phyloP scores from a whole-genome alignment of 495 filamentous ascomycete genomes.

The Amniculicola lignicola region DNA sequence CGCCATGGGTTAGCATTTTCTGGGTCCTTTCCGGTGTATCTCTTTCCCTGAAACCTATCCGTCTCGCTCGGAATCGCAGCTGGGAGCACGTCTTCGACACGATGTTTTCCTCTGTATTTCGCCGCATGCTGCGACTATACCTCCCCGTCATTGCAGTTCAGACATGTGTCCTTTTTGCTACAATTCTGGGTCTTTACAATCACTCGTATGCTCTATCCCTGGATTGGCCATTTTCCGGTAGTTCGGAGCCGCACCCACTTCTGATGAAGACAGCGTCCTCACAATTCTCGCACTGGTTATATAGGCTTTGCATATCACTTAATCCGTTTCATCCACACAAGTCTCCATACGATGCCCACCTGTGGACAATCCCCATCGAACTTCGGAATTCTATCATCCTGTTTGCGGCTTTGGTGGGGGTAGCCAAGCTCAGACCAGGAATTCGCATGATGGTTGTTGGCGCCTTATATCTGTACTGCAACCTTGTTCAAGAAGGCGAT shows the following conservation, averaged over 20 bases:
- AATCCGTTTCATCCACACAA: conserved; percentile 18
- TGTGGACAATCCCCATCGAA: conserved; percentile 54
- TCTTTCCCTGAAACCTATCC: conserved; percentile 62
- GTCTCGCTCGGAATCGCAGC: conserved; percentile 54
- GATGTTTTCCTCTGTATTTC: conserved; percentile 61
- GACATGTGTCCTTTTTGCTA: conserved; percentile 53
- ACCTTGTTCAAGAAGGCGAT: conserved; percentile 46
- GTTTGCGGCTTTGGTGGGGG: conserved; percentile 40
- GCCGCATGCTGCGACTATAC: conserved; percentile 61
- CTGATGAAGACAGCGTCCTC: conserved; percentile 48
- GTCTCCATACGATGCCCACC: conserved; percentile 42
- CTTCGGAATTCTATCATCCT: conserved; percentile 50
- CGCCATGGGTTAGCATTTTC: conserved; percentile 71
- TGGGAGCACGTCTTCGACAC: conserved; percentile 49
- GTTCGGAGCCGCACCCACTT: conserved; percentile 49
- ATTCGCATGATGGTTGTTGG: conserved; percentile 33
- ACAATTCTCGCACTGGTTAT: conserved; percentile 23
- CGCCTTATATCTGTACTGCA: conserved; percentile 40
- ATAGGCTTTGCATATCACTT: conserved; percentile 8
- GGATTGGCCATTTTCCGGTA: conserved; percentile 36
- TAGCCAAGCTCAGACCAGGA: conserved; percentile 36
- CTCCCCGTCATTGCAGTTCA: conserved; percentile 58
- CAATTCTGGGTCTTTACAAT: conserved; percentile 52
- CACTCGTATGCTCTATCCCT: conserved; percentile 38
- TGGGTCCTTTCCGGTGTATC: conserved; percentile 72